These are phyloP conservation scores for Hypoxylon sp. DNA, from an alignment of 2,329 filamentous ascomycete genomes.

Conservation along the genomic window DNA sequence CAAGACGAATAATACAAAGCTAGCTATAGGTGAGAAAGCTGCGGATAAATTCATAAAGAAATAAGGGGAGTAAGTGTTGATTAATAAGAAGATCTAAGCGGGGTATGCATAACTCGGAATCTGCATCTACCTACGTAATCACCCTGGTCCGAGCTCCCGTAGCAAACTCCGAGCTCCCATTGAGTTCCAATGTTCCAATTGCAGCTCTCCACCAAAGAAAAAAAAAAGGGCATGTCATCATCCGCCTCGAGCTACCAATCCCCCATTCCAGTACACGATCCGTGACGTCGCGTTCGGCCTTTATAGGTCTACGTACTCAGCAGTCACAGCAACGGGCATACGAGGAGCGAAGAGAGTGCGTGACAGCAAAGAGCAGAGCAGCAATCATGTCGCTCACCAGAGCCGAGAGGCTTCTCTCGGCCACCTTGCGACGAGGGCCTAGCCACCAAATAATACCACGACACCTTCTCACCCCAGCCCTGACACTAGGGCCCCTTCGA, in stretches of 20 bases:
- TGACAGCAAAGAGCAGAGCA: neutral
- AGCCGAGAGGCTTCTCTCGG: neutral
- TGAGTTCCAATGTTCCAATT: neutral
- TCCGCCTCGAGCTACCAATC: conserved; percentile 13
- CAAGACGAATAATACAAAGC: conserved; percentile 61
- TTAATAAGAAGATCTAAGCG: neutral
- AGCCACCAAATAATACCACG: conserved; percentile 22
- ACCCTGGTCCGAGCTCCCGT: neutral
- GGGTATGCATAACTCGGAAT: neutral
- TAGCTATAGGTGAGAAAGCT: conserved; percentile 53
- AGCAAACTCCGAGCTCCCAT: neutral
- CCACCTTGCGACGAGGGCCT: conserved; percentile 36
- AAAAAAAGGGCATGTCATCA: conserved; percentile 22
- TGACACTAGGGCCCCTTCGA: conserved; percentile 32
- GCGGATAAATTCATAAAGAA: neutral
- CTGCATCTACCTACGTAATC: neutral
- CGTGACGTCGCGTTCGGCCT: neutral
- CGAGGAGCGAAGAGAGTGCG: neutral
- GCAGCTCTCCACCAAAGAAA: conserved; percentile 8
- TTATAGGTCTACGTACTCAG: neutral
- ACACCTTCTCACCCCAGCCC: conserved; percentile 30
- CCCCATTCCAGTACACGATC: conserved; percentile 3
- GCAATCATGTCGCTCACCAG: conserved; percentile 3
- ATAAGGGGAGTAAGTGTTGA: neutral
- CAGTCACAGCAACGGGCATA: neutral